Percentiles rank a stretch among this genome's conserved stretches.
phyloP scores from a whole-genome alignment of 805 yeast genomes.

The Kuraishia piskuri region DNA sequence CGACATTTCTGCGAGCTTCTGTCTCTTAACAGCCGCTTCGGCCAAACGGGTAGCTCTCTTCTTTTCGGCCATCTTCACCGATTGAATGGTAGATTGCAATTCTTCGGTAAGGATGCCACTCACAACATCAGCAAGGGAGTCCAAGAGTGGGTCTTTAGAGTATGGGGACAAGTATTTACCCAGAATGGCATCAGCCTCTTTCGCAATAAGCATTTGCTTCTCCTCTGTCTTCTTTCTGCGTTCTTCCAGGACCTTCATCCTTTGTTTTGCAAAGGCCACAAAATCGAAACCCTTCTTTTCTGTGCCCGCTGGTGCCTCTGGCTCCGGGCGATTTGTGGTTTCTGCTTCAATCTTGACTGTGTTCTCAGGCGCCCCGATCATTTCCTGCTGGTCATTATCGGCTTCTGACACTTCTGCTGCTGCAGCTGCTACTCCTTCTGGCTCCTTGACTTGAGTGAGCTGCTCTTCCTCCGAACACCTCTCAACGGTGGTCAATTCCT shows the following conservation, averaged over 20 bases:
- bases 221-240: slow-evolving; percentile 23
- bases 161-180: slow-evolving; percentile 24
- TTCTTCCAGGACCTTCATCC: slow-evolving; percentile 29
- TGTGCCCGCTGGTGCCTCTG: not conserved
- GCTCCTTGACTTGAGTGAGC: not conserved
- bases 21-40: slow-evolving; percentile 19
- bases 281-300: slow-evolving; percentile 37
- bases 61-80: slow-evolving; percentile 24
- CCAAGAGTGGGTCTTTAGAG: slow-evolving; percentile 11
- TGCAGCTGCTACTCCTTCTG: no score
- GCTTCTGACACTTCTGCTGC: no score
- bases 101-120: slow-evolving; percentile 10
- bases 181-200: slow-evolving; percentile 22
- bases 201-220: slow-evolving; percentile 21
- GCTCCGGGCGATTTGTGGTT: not conserved
- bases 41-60: slow-evolving; percentile 18
- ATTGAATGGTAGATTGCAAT: slow-evolving; percentile 13
- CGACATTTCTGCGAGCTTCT: slow-evolving; percentile 13
- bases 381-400: slow-evolving; percentile 2
- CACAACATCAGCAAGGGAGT: slow-evolving; percentile 12
- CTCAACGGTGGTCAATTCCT: not conserved
- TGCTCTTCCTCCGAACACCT: not conserved
- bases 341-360: not conserved
- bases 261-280: slow-evolving; percentile 43
- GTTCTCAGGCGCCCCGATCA: slow-evolving; percentile 1